Base-by-base conservation (phyloP, 148 eudicot species). In the Polygonum maritimum region DNA sequence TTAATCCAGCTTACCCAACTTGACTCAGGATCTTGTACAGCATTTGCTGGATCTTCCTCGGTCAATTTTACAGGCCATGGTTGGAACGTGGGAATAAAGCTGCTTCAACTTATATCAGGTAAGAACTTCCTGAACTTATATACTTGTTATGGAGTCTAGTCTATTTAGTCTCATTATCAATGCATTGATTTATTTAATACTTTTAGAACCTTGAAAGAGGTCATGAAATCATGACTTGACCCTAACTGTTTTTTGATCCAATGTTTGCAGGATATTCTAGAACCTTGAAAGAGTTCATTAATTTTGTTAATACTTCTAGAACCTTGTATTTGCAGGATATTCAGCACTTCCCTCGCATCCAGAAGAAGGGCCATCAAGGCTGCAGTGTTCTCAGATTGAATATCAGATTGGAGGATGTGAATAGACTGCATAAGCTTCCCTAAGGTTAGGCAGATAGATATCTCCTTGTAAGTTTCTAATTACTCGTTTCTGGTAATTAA, bases 1-100 rank as follows among this genome's bases (percentile, higher is more conserved):
- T 92, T 78, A 94, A 94, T 86, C 98, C 97, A 76, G 93, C 97
- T 74, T 94, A 94, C 81, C 97, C 75, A 80, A 83, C 87, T 84
- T 92, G 92, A 90, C 81, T 75, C 86, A 78, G 51, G 92, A 92
- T 79, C 87, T 92, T 81, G 81, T 94, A 58, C 90, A 88, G 80
- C 95, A 92, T 75, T 83, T 94, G 54, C 75, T 94, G 77, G 86
- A 88, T 83, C 82, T 89, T 83, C 85, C 97, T 26, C 65, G 80
- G 76, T 75, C 69, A 39, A 79, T 72, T 67, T 74, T 92, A 82
- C 89, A 85, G 79, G 77, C 80, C 77, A 44, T 87, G 38, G 77
- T 85, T n/a, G n/a, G n/a, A n/a, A n/a, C n/a, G n/a, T 52, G 91
- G 89, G 83, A 87, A 65, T 81, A 65, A 65, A 65, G 26, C n/a